These are phyloP conservation scores for Microcyclosporella mali DNA, from an alignment of 2,329 filamentous ascomycete genomes.

Conservation along the genomic window DNA sequence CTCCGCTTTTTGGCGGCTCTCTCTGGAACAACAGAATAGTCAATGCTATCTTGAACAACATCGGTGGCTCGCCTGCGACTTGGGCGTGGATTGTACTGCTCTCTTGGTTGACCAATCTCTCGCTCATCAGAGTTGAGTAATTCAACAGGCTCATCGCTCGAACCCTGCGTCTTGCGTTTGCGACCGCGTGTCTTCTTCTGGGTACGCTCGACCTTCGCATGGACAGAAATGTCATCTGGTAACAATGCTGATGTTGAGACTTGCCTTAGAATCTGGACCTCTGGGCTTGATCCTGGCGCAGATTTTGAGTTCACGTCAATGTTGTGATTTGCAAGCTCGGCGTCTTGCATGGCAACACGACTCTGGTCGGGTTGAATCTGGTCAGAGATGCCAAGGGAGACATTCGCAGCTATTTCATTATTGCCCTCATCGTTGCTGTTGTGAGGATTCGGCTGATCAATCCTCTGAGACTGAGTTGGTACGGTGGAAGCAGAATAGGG, in stretches of 20 bases:
- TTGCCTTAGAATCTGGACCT: constrained; percentile 10
- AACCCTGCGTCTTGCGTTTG: constrained; percentile 19
- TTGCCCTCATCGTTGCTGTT: background rate
- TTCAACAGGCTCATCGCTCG: constrained; percentile 15
- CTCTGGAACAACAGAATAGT: constrained; percentile 35
- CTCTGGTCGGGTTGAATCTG: too few species aligned
- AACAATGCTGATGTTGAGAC: background rate
- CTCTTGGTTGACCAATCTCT: constrained; percentile 33
- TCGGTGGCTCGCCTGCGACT: constrained; percentile 30
- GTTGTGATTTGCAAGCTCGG: too few species aligned
- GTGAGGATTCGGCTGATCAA: background rate
- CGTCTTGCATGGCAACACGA: too few species aligned
- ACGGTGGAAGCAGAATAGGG: constrained; percentile 20
- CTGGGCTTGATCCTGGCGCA: constrained; percentile 15
- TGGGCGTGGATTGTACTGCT: constrained; percentile 36
- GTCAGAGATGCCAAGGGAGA: too few species aligned
- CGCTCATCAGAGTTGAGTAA: constrained; percentile 27
- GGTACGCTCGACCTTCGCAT: background rate
- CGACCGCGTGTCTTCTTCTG: constrained; percentile 13
- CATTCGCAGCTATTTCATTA: background rate
- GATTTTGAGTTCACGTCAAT: background rate
- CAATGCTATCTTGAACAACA: constrained; percentile 23
- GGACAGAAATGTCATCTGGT: background rate
- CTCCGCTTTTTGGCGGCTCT: constrained; percentile 39
- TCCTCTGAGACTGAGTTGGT: constrained; percentile 19